Percentiles rank a stretch among this genome's conserved stretches.
Conservation (phyloP, 2,329 filamentous ascomycete species). For the Plectosphaerella cucumerina region DNA sequence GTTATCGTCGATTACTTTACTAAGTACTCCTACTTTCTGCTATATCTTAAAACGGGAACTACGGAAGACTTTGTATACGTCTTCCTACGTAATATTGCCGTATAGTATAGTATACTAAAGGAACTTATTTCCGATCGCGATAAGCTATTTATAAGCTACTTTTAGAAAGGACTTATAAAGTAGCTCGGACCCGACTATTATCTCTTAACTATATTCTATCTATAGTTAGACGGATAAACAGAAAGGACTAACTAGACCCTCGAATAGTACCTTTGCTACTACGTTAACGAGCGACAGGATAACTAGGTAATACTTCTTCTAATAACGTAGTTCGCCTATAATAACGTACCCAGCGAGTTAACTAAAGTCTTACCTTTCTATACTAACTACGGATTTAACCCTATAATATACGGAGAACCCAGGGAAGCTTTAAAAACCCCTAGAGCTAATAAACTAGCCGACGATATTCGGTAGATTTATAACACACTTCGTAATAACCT, state of each 20-base stretch:
- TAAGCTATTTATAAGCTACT: no score
- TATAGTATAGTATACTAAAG: no score
- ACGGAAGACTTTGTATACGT: no score
- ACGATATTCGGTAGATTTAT: no score
- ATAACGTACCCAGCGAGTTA: no score
- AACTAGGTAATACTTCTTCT: neutral
- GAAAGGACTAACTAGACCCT: neutral
- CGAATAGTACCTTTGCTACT: neutral
- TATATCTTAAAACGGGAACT: neutral
- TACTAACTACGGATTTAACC: no score
- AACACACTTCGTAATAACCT: neutral
- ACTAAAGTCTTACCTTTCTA: neutral
- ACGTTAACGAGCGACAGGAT: neutral
- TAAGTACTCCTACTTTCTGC: neutral
- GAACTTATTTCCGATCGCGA: no score
- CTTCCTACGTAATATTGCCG: no score
- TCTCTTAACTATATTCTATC: no score
- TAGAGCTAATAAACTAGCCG: neutral
- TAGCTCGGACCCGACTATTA: no score
- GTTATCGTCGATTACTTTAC: neutral
- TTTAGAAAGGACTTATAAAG: no score
- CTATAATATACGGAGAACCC: neutral
- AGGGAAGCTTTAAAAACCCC: neutral
- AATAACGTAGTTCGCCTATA: conserved; percentile 12
- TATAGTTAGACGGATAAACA: no score